Evolutionary conservation across 371 early-diverging fungal genomes (phyloP), one percentile per base, ranked within the genome.

Genomic region (Coemansia sp.): DNA sequence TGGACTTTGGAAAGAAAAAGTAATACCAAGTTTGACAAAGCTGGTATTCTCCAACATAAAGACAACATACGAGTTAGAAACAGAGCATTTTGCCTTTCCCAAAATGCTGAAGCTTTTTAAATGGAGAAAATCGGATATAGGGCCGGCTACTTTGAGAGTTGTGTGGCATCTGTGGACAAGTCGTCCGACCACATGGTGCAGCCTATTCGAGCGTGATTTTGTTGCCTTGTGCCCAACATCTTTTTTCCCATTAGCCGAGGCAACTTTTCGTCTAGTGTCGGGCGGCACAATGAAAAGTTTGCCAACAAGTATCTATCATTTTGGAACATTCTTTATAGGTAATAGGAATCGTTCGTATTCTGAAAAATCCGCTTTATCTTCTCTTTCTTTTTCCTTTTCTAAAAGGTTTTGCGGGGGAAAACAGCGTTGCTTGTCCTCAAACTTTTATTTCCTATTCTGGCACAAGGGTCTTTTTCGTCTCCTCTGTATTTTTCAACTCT

Each of bases 111-210:
- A 37, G 9, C 37, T 37, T 37, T 8, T 9, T 0, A 37, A 11
- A 37, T 37, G 11, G 37, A 37, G 37, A 37, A 37, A 37, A 37
- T 37, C 37, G 37, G 37, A 37, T 37, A 37, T 37, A 37, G 37
- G 37, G 37, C 37, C 37, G 37, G 37, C 37, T 37, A 44, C 44
- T 44, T 44, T n/a, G 11, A 12, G n/a, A 44, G n/a, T 16, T 44
- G 44, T 44, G 44, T 16, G 16, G 28, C 28, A 56, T 11, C n/a
- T n/a, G 37, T 44, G 9, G 33, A n/a, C 56, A 14, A 56, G 25
- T 56, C 30, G 56, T 30, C 37, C 56, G 56, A 56, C 56, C 56
- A 56, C 56, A 56, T 56, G 56, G 8, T 16, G 16, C 56, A 8
- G n/a, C 30, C 37, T 25, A 25, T 20, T 7, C 50, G 18, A 44